These are phyloP conservation scores for Calocybe indica DNA, from an alignment of 768 basidiomycete genomes.

Conservation along the genomic window DNA sequence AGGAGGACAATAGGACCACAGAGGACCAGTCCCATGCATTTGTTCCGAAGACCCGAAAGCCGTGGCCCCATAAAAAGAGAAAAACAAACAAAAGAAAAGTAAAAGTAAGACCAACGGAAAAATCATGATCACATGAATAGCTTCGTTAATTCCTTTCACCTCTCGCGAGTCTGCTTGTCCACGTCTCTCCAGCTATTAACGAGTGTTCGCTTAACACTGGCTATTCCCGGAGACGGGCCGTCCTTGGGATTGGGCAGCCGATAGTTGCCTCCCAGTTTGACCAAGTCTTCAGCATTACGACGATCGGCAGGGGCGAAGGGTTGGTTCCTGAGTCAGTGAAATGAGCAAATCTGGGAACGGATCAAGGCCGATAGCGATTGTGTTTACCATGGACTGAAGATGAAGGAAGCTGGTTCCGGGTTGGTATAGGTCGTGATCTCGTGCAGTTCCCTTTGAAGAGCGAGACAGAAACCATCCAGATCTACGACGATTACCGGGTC, in stretches of 20 bases:
- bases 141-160: too few species aligned
- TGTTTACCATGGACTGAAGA: slow-evolving; percentile 43
- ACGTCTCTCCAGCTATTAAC: slow-evolving; percentile 37
- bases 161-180: slow-evolving; percentile 25
- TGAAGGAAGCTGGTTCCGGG: slow-evolving; percentile 43
- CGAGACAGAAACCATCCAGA: slow-evolving; percentile 62
- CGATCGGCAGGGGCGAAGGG: slow-evolving; percentile 65
- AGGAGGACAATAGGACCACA: too few species aligned
- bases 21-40: too few species aligned
- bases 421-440: slow-evolving; percentile 57
- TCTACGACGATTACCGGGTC: slow-evolving; percentile 24
- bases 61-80: too few species aligned
- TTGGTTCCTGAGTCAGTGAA: slow-evolving; percentile 39
- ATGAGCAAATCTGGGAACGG: not conserved
- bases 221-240: slow-evolving; percentile 22
- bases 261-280: slow-evolving; percentile 30
- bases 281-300: slow-evolving; percentile 50
- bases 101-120: too few species aligned
- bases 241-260: slow-evolving; percentile 18
- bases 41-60: too few species aligned
- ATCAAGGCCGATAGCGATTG: too few species aligned
- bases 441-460: slow-evolving; percentile 62
- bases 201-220: slow-evolving; percentile 32
- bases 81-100: too few species aligned
- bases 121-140: too few species aligned